Evolutionary conservation across 495 filamentous ascomycete genomes (phyloP).

Genomic region (Oleoguttula mirabilis): DNA sequence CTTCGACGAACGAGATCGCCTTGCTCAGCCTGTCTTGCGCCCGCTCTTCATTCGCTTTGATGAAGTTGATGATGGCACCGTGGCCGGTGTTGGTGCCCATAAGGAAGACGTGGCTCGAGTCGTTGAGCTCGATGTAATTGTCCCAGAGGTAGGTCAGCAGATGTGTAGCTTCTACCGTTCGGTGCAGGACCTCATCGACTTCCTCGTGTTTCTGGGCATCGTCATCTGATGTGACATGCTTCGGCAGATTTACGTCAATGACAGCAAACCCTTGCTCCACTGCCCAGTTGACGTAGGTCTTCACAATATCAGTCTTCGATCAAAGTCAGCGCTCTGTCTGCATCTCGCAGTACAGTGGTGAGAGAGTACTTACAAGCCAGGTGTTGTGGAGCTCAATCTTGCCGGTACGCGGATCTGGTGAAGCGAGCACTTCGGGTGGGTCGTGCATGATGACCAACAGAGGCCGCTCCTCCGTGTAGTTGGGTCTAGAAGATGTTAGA

Average conservation of each 20-base stretch:
- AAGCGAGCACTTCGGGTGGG: slow-evolving; percentile 56
- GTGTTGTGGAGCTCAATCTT: slow-evolving; percentile 69
- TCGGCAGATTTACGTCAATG: slow-evolving; percentile 82
- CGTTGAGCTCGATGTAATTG: slow-evolving; percentile 76
- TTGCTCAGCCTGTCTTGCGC: slow-evolving; percentile 20
- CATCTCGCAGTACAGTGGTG: slow-evolving; percentile 16
- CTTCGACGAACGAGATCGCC: slow-evolving; percentile 28
- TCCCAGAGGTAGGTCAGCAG: slow-evolving; percentile 88
- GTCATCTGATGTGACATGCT: slow-evolving; percentile 44
- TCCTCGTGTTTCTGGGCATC: slow-evolving; percentile 21
- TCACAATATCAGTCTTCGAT: slow-evolving; percentile 60
- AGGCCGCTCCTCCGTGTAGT: slow-evolving; percentile 40
- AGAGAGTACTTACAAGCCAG: slow-evolving; percentile 56
- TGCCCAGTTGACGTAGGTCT: slow-evolving; percentile 74
- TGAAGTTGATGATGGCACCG: slow-evolving; percentile 33
- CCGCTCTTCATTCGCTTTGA: slow-evolving; percentile 29
- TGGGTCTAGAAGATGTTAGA: slow-evolving; percentile 32
- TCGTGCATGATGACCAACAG: slow-evolving; percentile 66
- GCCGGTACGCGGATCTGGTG: slow-evolving; percentile 55
- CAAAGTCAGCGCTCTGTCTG: slow-evolving; percentile 35
- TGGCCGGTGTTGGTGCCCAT: slow-evolving; percentile 61
- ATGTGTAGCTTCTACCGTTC: slow-evolving; percentile 46
- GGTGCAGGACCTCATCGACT: slow-evolving; percentile 35
- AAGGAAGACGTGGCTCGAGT: slow-evolving; percentile 60
- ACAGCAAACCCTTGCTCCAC: slow-evolving; percentile 59